Evolutionary conservation across 768 basidiomycete species (phyloP).

Genomic region (Tricholoma matsutake): DNA sequence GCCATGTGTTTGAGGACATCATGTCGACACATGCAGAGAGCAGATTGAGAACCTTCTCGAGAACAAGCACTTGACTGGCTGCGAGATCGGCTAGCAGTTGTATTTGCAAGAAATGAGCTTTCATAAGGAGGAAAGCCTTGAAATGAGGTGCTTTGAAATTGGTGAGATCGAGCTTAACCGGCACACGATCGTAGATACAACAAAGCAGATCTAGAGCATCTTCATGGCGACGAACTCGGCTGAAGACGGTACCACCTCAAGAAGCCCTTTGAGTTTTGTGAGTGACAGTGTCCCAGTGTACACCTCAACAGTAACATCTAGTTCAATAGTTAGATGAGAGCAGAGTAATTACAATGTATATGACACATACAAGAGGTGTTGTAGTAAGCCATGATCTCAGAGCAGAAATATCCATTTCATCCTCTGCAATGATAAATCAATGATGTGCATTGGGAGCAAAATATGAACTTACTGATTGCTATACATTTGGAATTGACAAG

Average conservation of each 20-base stretch:
- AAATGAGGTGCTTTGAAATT: constrained; percentile 96
- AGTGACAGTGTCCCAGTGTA: constrained; percentile 94
- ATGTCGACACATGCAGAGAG: constrained; percentile 96
- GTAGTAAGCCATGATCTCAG: constrained; percentile 97
- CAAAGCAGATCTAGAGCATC: constrained; percentile 76
- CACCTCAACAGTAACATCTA: constrained; percentile 95
- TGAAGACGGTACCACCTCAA: constrained; percentile 96
- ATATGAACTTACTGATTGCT: constrained; percentile 61
- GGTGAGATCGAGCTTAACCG: constrained; percentile 80
- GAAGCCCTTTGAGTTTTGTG: constrained; percentile 93
- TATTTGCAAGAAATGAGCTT: constrained; percentile 94
- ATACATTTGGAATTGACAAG: constrained; percentile 96
- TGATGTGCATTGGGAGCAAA: not conserved
- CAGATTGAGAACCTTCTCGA: constrained; percentile 90
- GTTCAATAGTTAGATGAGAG: constrained; percentile 13
- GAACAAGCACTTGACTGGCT: constrained; percentile 83
- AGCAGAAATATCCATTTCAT: constrained; percentile 89
- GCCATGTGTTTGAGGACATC: constrained; percentile 95
- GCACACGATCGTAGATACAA: constrained; percentile 93
- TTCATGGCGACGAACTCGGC: constrained; percentile 96
- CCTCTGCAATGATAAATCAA: constrained; percentile 45
- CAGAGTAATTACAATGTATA: not conserved
- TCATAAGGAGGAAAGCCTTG: constrained; percentile 96
- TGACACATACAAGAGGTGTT: constrained; percentile 76
- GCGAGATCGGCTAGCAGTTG: constrained; percentile 91